Base-by-base conservation (phyloP, 1,284 basidiomycete species). In the Leccinum angustisporum region DNA sequence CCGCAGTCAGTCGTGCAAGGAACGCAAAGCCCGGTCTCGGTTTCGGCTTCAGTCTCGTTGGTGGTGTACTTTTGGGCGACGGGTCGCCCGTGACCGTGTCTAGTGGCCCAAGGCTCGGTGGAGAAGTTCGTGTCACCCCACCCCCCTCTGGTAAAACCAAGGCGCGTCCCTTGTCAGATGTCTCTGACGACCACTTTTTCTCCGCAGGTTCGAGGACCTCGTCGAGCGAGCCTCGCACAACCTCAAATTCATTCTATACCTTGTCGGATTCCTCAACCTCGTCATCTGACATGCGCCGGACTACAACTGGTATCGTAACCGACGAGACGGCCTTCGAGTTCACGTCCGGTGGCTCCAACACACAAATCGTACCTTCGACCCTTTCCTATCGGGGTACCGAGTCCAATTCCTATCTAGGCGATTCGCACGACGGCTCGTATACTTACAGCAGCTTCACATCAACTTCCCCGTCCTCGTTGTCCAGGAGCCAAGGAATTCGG, bases 161-260 rank as follows among this genome's bases (percentile, higher is more conserved):
- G 52, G 70, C 76, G 6, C 75, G 73, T 62, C 67, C 72, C 5
- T 69, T 77, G 5, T 75, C 76, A n/a, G 79, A 83, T 27, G 66
- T 80, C 10, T 79, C 83, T 0, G 86, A 87, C 56, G 86, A 88
- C 3, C 77, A 79, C 5, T 89, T 88, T 71, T 86, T 85, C 68
- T 81, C 81, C 9, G 81, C 85, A 62, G 76, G 72, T 33, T 75
- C 78, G 33, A 73, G 70, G 58, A 77, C 77, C 1, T 74, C 72
- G 4, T 72, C 73, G 18, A 68, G 65, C 21, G 72, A 73, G 18
- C 66, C 66, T 46, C 72, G 73, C 6, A 67, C 75, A 10, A 70
- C 75, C 7, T 69, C 78, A 48, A 77, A 77, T 3, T 77, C 78
- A 3, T 79, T 78, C 4, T 72, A 73, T 57, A 72, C 63, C 52